Conservation (phyloP, 257 asterid genomes). For the Nicotiana attenuata region DNA sequence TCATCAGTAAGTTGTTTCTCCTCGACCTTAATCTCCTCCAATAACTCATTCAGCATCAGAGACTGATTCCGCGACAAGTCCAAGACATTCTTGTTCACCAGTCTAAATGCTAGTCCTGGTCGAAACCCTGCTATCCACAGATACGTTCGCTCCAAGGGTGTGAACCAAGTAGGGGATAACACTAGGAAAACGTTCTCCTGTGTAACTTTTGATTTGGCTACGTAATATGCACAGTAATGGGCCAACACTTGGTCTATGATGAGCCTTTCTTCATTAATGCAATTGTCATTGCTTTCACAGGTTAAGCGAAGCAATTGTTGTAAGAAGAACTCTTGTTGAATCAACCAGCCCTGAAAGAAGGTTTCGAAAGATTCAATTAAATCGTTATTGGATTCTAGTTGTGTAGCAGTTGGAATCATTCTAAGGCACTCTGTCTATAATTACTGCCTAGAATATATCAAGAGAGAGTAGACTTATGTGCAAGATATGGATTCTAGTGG, state of each 20-base stretch:
- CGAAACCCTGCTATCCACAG: conserved; percentile 38
- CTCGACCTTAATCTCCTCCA: conserved; percentile 18
- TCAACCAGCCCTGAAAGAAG: conserved; percentile 23
- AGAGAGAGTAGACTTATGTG: too few species aligned
- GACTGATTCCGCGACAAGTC: conserved; percentile 29
- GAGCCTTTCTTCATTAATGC: conserved; percentile 1
- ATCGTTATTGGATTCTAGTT: neutral
- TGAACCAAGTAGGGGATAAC: conserved; percentile 28
- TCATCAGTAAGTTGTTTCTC: conserved; percentile 15
- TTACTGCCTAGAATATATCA: too few species aligned
- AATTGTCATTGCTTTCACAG: neutral
- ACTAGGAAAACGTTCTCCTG: conserved; percentile 30
- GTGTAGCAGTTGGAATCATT: too few species aligned
- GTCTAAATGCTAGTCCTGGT: conserved; percentile 18
- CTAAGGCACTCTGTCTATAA: too few species aligned
- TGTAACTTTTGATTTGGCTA: conserved; percentile 19
- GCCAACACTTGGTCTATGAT: conserved; percentile 10
- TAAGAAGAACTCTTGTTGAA: conserved; percentile 15
- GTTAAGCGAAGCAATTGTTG: neutral
- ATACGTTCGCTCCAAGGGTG: conserved; percentile 21
- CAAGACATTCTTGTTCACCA: conserved; percentile 12
- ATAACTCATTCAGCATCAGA: conserved; percentile 14
- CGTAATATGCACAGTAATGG: conserved; percentile 25
- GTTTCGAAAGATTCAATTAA: conserved; percentile 9
- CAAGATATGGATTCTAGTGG: too few species aligned